These are phyloP conservation scores for Fomes fomentarius DNA, from an alignment of 1,284 basidiomycete species.

Conservation along the genomic window DNA sequence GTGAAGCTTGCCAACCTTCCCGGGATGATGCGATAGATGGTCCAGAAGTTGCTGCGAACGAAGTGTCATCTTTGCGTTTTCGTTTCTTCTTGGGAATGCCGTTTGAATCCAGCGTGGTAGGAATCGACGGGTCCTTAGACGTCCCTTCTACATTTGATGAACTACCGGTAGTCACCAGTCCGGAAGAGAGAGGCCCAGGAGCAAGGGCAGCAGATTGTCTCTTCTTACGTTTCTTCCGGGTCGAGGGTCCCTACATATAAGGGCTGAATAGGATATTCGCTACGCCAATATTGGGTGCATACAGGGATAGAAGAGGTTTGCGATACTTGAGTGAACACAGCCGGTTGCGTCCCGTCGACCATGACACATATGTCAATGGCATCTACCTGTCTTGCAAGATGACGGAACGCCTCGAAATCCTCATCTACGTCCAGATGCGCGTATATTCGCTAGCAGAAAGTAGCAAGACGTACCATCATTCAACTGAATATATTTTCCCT, in stretches of 20 bases:
- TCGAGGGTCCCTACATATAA: not conserved
- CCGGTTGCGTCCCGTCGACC: slow-evolving; percentile 17
- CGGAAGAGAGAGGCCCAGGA: not conserved
- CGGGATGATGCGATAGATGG: too few species aligned
- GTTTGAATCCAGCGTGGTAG: slow-evolving; percentile 12
- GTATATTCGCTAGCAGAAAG: not conserved
- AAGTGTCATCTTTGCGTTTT: slow-evolving; percentile 8
- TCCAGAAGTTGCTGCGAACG: too few species aligned
- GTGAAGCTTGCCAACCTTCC: not conserved
- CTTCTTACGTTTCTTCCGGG: not conserved
- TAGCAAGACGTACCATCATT: slow-evolving; percentile 61
- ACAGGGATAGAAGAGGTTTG: not conserved
- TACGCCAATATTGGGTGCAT: not conserved
- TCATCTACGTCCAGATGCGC: slow-evolving; percentile 51
- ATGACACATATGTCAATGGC: slow-evolving; percentile 45
- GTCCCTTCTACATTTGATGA: not conserved
- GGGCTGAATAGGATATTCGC: not conserved
- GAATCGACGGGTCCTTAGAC: not conserved
- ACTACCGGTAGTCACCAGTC: not conserved
- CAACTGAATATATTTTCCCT: slow-evolving; percentile 59
- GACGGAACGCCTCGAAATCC: slow-evolving; percentile 73
- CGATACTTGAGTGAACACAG: slow-evolving; percentile 4
- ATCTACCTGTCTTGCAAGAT: slow-evolving; percentile 40
- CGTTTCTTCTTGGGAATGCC: slow-evolving; percentile 33
- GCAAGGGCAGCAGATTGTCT: not conserved